A percentile compares a stretch with the other conserved stretches of the same genome.
Conservation (phyloP, 2,329 filamentous ascomycete genomes). For the Knufia fluminis region DNA sequence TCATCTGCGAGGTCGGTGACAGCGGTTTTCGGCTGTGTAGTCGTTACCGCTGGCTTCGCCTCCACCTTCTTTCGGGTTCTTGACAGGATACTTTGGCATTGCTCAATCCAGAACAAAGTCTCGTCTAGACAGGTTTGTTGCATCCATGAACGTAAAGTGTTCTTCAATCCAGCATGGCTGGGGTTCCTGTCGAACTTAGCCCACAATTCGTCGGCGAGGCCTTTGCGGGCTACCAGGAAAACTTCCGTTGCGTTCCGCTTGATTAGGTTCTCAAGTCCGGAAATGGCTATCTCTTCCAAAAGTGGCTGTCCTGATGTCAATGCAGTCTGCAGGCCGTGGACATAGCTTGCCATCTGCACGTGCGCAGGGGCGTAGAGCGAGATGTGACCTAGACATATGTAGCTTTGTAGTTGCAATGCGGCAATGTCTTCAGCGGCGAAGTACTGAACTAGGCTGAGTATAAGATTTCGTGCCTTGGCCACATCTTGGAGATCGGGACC, state of each 20-base stretch:
- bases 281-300: constrained; percentile 70
- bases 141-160: constrained; percentile 87
- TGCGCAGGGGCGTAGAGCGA: constrained; percentile 84
- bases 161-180: constrained; percentile 68
- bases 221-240: constrained; percentile 61
- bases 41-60: constrained; percentile 29
- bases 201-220: constrained; percentile 88
- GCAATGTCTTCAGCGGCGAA: constrained; percentile 68
- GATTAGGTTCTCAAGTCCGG: constrained; percentile 91
- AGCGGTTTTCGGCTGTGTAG: constrained; percentile 33
- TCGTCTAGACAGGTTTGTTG: constrained; percentile 76
- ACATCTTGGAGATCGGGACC: constrained; percentile 92
- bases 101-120: constrained; percentile 75
- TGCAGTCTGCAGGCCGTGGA: constrained; percentile 69
- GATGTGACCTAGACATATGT: constrained; percentile 80
- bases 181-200: constrained; percentile 71
- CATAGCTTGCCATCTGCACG: constrained; percentile 75
- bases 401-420: constrained; percentile 63
- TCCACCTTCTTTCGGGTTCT: constrained; percentile 67
- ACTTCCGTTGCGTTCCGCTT: constrained; percentile 81
- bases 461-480: constrained; percentile 81
- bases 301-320: constrained; percentile 60
- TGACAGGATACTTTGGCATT: constrained; percentile 79
- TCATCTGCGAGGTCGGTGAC: constrained; percentile 84
- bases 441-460: constrained; percentile 73